Percentiles rank a stretch among this genome's conserved stretches.
phyloP scores from a whole-genome alignment of 2,329 filamentous ascomycete genomes.

The Ilyonectria destructans region DNA sequence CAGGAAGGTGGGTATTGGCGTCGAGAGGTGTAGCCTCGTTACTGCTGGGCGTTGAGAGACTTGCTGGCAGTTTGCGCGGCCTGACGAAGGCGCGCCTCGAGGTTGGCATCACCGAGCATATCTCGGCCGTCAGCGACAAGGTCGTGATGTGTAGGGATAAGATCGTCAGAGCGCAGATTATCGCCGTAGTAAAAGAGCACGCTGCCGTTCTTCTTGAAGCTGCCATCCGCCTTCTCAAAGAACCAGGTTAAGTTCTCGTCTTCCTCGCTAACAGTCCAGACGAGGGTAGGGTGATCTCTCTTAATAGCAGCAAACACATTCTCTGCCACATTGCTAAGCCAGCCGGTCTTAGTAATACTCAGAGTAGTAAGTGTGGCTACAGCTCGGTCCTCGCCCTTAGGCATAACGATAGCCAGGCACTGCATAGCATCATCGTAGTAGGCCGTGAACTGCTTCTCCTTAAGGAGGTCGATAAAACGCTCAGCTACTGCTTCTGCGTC shows the following conservation, averaged over 20 bases:
- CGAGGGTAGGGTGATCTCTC: conserved; percentile 91
- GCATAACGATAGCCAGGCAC: conserved; percentile 90
- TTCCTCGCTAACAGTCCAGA: conserved; percentile 95
- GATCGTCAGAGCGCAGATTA: conserved; percentile 81
- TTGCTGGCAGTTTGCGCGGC: conserved; percentile 79
- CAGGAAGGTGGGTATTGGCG: too few relatives aligned
- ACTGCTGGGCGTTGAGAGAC: conserved; percentile 56
- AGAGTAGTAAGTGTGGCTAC: conserved; percentile 91
- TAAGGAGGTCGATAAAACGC: conserved; percentile 85
- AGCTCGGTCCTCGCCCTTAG: conserved; percentile 76
- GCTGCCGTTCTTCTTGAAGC: conserved; percentile 86
- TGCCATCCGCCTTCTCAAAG: conserved; percentile 96
- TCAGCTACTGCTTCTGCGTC: conserved; percentile 89
- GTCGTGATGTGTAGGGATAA: conserved; percentile 86
- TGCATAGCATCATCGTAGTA: conserved; percentile 97
- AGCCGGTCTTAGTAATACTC: conserved; percentile 93
- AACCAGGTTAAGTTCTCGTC: conserved; percentile 99
- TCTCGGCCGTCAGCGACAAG: conserved; percentile 87
- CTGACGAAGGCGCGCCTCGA: conserved; percentile 86
- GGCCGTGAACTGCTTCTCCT: conserved; percentile 86
- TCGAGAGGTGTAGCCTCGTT: too few relatives aligned
- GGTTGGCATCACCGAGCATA: conserved; percentile 91
- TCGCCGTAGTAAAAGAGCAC: conserved; percentile 98
- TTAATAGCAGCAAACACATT: conserved; percentile 95
- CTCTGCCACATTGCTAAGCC: conserved; percentile 94